These are phyloP conservation scores for Fusarium sp. DNA, from an alignment of 2,329 filamentous ascomycete genomes.

Conservation along the genomic window DNA sequence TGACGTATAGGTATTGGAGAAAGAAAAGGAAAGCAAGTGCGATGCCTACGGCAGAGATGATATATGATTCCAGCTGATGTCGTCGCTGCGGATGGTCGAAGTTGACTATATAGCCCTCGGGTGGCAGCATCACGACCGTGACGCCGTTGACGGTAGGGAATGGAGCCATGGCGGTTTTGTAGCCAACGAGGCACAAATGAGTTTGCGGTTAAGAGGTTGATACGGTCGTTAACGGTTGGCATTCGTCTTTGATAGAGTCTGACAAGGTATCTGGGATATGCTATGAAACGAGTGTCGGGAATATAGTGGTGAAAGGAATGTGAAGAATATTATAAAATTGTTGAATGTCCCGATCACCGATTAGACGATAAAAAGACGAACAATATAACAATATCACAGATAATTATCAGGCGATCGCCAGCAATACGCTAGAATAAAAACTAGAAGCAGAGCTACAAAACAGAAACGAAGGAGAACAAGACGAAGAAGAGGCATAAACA, in stretches of 20 bases:
- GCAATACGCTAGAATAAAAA: neutral
- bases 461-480: neutral
- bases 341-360: conserved; percentile 14
- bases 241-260: neutral
- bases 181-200: neutral
- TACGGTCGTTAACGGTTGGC: neutral
- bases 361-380: neutral
- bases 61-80: conserved; percentile 39
- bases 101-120: conserved; percentile 52
- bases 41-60: conserved; percentile 38
- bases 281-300: neutral
- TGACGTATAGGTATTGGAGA: conserved; percentile 46
- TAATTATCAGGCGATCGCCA: conserved; percentile 1
- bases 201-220: neutral
- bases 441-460: neutral
- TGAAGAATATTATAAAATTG: neutral
- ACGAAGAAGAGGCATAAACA: neutral
- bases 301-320: neutral
- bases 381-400: conserved; percentile 1
- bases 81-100: conserved; percentile 52
- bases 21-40: conserved; percentile 43
- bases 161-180: conserved; percentile 13
- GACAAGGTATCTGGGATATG: neutral
- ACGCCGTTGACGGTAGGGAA: conserved; percentile 41
- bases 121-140: conserved; percentile 43